A percentile compares a stretch with the other conserved stretches of the same genome.
These are phyloP conservation scores for Dorcoceras hygrometricum DNA, from an alignment of 257 asterid genomes.

Conservation along the genomic window DNA sequence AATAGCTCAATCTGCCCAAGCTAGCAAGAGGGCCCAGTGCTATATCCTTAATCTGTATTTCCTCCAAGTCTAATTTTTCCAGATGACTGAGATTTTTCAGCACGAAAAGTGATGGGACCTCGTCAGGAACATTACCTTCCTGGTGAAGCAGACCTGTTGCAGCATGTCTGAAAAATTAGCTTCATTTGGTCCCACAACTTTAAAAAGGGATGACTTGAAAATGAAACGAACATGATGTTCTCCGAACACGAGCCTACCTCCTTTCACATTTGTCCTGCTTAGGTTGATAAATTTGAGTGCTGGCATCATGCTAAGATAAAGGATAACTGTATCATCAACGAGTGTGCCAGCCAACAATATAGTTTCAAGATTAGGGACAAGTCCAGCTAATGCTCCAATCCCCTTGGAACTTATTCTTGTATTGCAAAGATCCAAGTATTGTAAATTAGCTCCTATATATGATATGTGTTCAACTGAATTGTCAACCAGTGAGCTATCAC, in stretches of 20 bases:
- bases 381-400: constrained; percentile 61
- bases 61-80: constrained; percentile 73
- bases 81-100: constrained; percentile 49
- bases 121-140: constrained; percentile 26
- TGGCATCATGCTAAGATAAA: constrained; percentile 67
- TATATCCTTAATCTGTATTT: constrained; percentile 42
- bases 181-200: not conserved
- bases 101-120: constrained; percentile 46
- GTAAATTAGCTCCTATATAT: constrained; percentile 52
- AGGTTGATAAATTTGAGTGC: constrained; percentile 59
- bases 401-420: constrained; percentile 74
- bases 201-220: not conserved
- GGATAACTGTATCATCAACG: constrained; percentile 54
- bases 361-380: constrained; percentile 74
- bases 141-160: constrained; percentile 46
- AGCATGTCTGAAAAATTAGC: constrained; percentile 16
- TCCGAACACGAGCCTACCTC: constrained; percentile 31
- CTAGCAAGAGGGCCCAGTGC: constrained; percentile 54
- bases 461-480: constrained; percentile 52
- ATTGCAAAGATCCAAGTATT: constrained; percentile 57
- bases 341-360: constrained; percentile 54
- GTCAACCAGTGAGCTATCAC: constrained; percentile 49
- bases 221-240: constrained; percentile 4
- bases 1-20: constrained; percentile 45
- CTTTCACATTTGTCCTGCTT: constrained; percentile 63